Evolutionary conservation across 1,284 basidiomycete genomes (phyloP), one percentile per base, ranked within the genome.

Genomic region (Mycena sp.): DNA sequence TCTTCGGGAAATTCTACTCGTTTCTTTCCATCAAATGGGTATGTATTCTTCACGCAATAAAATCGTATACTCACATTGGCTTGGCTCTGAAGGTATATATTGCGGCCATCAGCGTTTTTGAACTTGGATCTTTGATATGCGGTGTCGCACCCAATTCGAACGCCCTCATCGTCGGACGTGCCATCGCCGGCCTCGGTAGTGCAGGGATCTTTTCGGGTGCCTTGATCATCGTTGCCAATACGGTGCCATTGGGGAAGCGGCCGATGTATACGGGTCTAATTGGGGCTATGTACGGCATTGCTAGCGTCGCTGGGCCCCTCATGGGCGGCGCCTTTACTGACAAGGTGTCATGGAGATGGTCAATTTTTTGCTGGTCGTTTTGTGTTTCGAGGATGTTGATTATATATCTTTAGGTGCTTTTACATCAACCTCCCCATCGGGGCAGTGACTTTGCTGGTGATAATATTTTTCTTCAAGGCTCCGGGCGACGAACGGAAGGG

Each of bases 1-100:
- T 65, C 6, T 65, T 61, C 25, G 63, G 63, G 7, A 65, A 65
- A 41, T 61, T 65, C 25, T 65, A 65, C 45, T 53, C 63, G 2
- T 61, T 65, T 29, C 17, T 65, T 3, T 40, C 58, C 1, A 53
- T 58, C 0, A 65, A 65, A 61, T 53, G 17, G 23, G 60, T 50
- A 21, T 16, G 35, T 6, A 11, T 5, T 10, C 16, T 21, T n/a
- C n/a, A n/a, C n/a, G n/a, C n/a, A n/a, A n/a, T n/a, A n/a, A n/a
- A n/a, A n/a, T n/a, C n/a, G n/a, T n/a, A n/a, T n/a, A n/a, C n/a
- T n/a, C n/a, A n/a, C n/a, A n/a, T n/a, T n/a, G n/a, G n/a, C n/a
- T n/a, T n/a, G n/a, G n/a, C n/a, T n/a, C n/a, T n/a, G n/a, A n/a
- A 54, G 63, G 58, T 64, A 2, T 64, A 26, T 49, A 25, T 65